Percentiles rank a stretch among this genome's conserved stretches.
These are phyloP conservation scores for Bisporella sp. DNA, from an alignment of 2,329 filamentous ascomycete genomes.

Conservation along the genomic window DNA sequence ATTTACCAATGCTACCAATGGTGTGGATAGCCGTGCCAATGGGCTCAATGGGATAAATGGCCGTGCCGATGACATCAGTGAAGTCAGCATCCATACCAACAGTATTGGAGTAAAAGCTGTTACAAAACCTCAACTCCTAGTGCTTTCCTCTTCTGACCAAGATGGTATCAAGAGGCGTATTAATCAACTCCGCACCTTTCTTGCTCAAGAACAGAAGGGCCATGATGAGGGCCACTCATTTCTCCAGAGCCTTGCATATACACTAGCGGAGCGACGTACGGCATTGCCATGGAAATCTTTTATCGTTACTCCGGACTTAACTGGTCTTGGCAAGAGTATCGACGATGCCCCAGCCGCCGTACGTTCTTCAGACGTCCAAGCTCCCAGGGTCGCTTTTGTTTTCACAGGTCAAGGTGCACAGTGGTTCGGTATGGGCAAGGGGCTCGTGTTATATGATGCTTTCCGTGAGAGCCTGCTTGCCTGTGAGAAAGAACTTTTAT, in stretches of 20 bases:
- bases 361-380: background rate
- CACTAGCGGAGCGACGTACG: constrained; percentile 4
- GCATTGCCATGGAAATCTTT: constrained; percentile 5
- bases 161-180: too few relatives aligned
- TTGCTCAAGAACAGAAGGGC: too few relatives aligned
- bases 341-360: background rate
- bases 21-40: too few relatives aligned
- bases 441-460: constrained; percentile 6
- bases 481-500: background rate
- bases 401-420: constrained; percentile 20
- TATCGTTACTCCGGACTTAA: background rate
- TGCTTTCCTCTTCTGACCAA: too few relatives aligned
- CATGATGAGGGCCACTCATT: background rate
- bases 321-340: constrained; percentile 19
- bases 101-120: too few relatives aligned
- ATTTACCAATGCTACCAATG: too few relatives aligned
- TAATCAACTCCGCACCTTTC: too few relatives aligned
- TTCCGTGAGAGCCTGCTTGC: background rate
- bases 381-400: constrained; percentile 2
- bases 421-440: constrained; percentile 15
- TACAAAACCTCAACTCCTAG: too few relatives aligned
- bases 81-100: too few relatives aligned
- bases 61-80: too few relatives aligned
- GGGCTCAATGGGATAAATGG: too few relatives aligned
- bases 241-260: constrained; percentile 7